Base-by-base conservation (phyloP, 2,329 filamentous ascomycete genomes). In the Bipolaris sorokiniana region DNA sequence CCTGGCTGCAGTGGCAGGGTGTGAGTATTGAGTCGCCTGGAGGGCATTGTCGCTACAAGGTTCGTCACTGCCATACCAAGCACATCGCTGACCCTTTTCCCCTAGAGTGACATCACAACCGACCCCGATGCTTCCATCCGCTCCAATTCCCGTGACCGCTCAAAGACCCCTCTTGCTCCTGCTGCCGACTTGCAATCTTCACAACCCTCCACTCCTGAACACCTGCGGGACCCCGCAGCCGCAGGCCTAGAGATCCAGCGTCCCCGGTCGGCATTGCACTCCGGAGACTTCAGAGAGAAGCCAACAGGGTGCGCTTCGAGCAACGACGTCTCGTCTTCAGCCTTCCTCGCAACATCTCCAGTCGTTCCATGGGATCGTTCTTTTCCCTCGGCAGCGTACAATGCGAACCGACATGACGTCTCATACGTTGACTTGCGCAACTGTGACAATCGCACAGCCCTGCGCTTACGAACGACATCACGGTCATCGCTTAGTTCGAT, bases 401-500 rank as follows among this genome's bases (percentile, higher is more conserved):
- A 69, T 6, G 36, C 59, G 26, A 50, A 58, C 36, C 64, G 59
- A 2, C 50, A 49, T 18, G 59, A 66, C 23, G 50, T 67, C 2
- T 51, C 57, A 18, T 64, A 69, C 33, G 34, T 66, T 1, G 68
- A 64, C 34, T 38, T 58, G 13, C 53, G 58, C 23, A 58, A 20
- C 31, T 58, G 64, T 41, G 66, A 72, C 22, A 64, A 50, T 55
- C 71, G 52, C 23, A 66, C 87, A 1, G 70, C 69, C 4, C 66
- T 64, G 11, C 71, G 78, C 46, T 70, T 77, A 47, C 74, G 80
- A 56, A 77, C 79, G n/a, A 66, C 71, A 18, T 81, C 79, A 33
- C 77, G 78, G 56, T 92, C 88, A 7, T 90, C 91, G 1, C 82
- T 90, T 13, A 89, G 88, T 1, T 92, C 87, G 66, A 97, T 97